Evolutionary conservation across 1,139 yeast species (phyloP), one percentile per base, ranked within the genome.

Genomic region (Spathaspora sp.): DNA sequence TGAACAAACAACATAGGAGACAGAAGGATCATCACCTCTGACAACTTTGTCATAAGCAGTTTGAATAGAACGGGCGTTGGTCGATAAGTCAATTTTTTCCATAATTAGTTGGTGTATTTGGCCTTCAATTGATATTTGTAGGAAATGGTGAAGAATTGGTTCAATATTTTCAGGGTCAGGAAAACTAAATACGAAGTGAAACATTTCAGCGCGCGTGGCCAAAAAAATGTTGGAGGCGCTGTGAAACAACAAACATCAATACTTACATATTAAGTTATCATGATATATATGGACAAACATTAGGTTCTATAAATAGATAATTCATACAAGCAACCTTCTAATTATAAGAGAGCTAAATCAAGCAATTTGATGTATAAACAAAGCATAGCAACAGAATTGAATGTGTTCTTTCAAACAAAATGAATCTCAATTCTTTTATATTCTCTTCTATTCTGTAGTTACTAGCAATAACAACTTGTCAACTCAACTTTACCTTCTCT

Each of bases 1-100:
- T 0, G 87, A 78, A 59, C 80, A 82, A 31, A 86, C 81, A 26
- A 80, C 83, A 72, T 84, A 86, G 16, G 81, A 70, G 44, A 76
- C 68, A 39, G 72, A 73, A 27, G 76, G 74, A 43, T 78, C 80
- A 15, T 31, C 36, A 17, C 88, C 89, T 52, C 79, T 72, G 36
- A 85, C 89, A 36, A 86, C 82, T 50, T 76, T 75, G 53, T 80
- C 79, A 65, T 85, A 86, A 44, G 82, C 73, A 44, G 73, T 78
- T 57, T 83, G 86, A 57, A 85, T 84, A 51, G 74, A 77, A 55
- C 75, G 76, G 40, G 87, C 76, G 59, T 80, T 77, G 47, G 85
- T 71, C 29, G 84, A 74, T 56, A 79, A 66, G 56, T 80, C 83
- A 46, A 80, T 67, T 62, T 77, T 77, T 58, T 80, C 84, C 85